Evolutionary conservation across 192 early-diverging fungal genomes (phyloP).

Genomic region (Spizellomyces sp.): DNA sequence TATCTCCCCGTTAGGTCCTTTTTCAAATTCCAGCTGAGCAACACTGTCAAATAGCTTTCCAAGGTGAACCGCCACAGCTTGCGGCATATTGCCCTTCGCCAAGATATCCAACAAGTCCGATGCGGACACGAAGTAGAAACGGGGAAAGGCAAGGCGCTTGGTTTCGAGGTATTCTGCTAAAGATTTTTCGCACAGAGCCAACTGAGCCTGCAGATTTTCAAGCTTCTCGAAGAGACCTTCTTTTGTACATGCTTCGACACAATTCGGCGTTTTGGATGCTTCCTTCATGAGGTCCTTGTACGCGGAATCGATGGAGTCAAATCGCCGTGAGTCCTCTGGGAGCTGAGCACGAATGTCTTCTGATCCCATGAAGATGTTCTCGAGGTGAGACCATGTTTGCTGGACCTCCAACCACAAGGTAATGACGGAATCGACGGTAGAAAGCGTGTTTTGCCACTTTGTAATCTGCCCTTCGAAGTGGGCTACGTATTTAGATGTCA

Average conservation of each 20-base stretch:
- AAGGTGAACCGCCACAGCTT: slow-evolving; percentile 59
- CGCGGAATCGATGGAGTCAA: slow-evolving; percentile 60
- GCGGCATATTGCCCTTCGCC: slow-evolving; percentile 66
- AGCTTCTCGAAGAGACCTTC: slow-evolving; percentile 59
- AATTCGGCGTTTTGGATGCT: slow-evolving; percentile 60
- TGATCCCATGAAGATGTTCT: slow-evolving; percentile 69
- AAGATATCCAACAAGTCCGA: slow-evolving; percentile 67
- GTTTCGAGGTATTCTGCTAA: slow-evolving; percentile 68
- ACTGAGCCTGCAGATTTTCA: slow-evolving; percentile 57
- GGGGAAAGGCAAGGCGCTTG: slow-evolving; percentile 64
- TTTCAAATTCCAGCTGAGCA: slow-evolving; percentile 55
- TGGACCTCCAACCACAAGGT: slow-evolving; percentile 68
- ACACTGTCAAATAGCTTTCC: slow-evolving; percentile 67
- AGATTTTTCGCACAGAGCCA: slow-evolving; percentile 69
- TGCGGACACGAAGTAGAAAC: slow-evolving; percentile 69
- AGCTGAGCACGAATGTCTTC: slow-evolving; percentile 69
- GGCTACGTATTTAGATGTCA: slow-evolving; percentile 65
- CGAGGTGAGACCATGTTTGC: slow-evolving; percentile 67
- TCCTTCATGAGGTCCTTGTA: slow-evolving; percentile 65
- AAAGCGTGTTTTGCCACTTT: slow-evolving; percentile 65
- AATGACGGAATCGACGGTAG: slow-evolving; percentile 60
- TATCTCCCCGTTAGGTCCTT: slow-evolving; percentile 47
- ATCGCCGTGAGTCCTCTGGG: slow-evolving; percentile 65
- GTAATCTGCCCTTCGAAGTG: slow-evolving; percentile 67
- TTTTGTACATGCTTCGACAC: slow-evolving; percentile 58